These are phyloP conservation scores for Leccinum colubrinum DNA, from an alignment of 1,284 basidiomycete species.

Conservation along the genomic window DNA sequence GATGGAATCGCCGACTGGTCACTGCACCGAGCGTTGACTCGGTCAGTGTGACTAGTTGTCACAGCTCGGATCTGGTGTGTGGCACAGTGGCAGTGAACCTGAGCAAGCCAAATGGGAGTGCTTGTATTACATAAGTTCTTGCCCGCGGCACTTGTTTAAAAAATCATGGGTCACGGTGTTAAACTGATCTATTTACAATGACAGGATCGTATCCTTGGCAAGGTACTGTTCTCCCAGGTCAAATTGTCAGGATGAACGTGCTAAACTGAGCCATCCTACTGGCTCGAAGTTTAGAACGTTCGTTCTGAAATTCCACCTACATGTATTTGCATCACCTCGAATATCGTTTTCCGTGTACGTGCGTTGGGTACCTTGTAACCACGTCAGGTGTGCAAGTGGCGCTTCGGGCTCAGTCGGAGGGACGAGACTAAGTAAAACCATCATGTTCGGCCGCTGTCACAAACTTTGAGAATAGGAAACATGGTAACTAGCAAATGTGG, in stretches of 20 bases:
- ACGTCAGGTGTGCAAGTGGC: not conserved
- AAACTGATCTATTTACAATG: no score
- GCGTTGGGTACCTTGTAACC: not conserved
- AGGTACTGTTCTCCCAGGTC: not conserved
- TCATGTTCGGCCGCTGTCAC: not conserved
- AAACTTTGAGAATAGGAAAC: not conserved
- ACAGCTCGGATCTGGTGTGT: not conserved
- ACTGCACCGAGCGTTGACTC: not conserved
- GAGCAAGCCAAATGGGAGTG: not conserved
- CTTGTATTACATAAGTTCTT: no score
- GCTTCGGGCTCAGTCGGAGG: not conserved
- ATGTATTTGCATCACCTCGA: not conserved
- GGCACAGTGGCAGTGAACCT: conserved; percentile 16
- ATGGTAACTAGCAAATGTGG: not conserved
- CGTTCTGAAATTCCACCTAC: not conserved
- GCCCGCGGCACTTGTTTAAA: no score
- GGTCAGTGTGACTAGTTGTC: not conserved
- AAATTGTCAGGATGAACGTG: not conserved
- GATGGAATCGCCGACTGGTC: conserved; percentile 2
- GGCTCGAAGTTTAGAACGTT: not conserved
- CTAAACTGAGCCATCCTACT: not conserved
- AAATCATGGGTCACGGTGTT: no score
- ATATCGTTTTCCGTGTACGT: not conserved
- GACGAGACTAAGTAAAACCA: not conserved
- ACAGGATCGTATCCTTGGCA: no score